Conservation (phyloP, 345 rosid species). For the Combretum micranthum region DNA sequence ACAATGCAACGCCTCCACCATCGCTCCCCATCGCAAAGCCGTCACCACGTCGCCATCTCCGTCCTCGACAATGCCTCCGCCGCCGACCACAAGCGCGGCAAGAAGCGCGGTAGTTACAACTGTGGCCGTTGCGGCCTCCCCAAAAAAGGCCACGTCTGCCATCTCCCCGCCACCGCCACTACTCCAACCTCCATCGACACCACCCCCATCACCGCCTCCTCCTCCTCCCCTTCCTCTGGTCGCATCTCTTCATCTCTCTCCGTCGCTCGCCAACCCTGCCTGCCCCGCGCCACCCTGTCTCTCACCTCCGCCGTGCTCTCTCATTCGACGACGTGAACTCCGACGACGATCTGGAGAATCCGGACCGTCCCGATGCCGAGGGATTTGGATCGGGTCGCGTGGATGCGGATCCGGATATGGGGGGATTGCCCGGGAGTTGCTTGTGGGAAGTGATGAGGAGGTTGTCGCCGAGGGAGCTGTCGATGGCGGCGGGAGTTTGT, state of each 20-base stretch:
- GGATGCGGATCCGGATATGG: slow-evolving; percentile 25
- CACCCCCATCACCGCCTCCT: neutral
- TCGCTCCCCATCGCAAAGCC: neutral
- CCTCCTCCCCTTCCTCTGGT: neutral
- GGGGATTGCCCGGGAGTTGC: slow-evolving; percentile 46
- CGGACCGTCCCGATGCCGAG: slow-evolving; percentile 13
- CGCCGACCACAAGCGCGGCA: slow-evolving; percentile 31
- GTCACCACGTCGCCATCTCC: slow-evolving; percentile 34
- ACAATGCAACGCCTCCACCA: slow-evolving; percentile 2
- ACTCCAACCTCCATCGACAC: slow-evolving; percentile 34
- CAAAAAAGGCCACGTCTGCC: slow-evolving; percentile 84
- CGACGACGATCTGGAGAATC: slow-evolving; percentile 13
- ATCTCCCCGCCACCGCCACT: slow-evolving; percentile 25
- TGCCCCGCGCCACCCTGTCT: slow-evolving; percentile 43
- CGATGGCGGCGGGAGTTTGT: slow-evolving; percentile 80
- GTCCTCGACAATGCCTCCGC: slow-evolving; percentile 40
- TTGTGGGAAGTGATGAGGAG: slow-evolving; percentile 82
- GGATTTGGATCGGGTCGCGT: slow-evolving; percentile 25
- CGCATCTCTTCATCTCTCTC: neutral
- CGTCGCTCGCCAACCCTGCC: slow-evolving; percentile 5
- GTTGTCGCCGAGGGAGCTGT: slow-evolving; percentile 60
- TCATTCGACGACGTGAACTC: slow-evolving; percentile 71
- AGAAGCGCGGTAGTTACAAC: slow-evolving; percentile 81
- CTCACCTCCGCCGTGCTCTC: slow-evolving; percentile 71
- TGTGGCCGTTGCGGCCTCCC: slow-evolving; percentile 98